A percentile compares a stretch with the other conserved stretches of the same genome.
Conservation (phyloP, 192 early-diverging fungal species). For the Ambispora gerdemannii region DNA sequence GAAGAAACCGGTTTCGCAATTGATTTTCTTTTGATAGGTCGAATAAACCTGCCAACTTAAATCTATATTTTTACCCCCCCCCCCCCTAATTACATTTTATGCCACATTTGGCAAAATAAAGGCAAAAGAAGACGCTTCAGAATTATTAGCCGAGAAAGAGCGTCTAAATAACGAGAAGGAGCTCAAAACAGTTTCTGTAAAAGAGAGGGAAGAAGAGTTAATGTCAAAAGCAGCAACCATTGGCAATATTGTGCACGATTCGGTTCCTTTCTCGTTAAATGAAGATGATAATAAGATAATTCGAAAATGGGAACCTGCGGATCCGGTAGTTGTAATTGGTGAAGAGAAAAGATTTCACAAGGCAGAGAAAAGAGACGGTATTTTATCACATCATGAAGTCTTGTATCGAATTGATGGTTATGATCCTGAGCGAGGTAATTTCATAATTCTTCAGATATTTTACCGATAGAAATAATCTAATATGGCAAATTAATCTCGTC, state of each 20-base stretch:
- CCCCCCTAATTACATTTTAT: background rate
- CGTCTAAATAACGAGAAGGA: slow-evolving; percentile 70
- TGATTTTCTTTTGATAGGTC: too few relatives aligned
- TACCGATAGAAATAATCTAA: too few relatives aligned
- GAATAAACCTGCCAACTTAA: too few relatives aligned
- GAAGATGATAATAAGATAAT: slow-evolving; percentile 54
- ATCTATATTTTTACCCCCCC: too few relatives aligned
- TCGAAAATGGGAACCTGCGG: slow-evolving; percentile 16
- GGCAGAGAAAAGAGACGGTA: slow-evolving; percentile 57
- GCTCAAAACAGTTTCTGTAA: slow-evolving; percentile 62
- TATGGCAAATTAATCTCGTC: background rate
- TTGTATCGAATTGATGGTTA: slow-evolving; percentile 86
- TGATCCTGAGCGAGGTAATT: slow-evolving; percentile 79
- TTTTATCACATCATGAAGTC: slow-evolving; percentile 91
- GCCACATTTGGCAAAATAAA: background rate
- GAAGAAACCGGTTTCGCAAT: slow-evolving; percentile 18
- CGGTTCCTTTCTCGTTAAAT: slow-evolving; percentile 79
- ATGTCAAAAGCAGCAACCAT: slow-evolving; percentile 62
- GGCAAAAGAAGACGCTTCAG: slow-evolving; percentile 77
- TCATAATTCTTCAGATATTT: too few relatives aligned
- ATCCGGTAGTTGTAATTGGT: background rate
- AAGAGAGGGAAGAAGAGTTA: slow-evolving; percentile 69
- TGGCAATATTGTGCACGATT: slow-evolving; percentile 94
- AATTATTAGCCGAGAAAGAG: slow-evolving; percentile 73
- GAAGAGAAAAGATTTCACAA: background rate